Evolutionary conservation across 306 rosid species (phyloP).

Genomic region (Sophora flavescens): DNA sequence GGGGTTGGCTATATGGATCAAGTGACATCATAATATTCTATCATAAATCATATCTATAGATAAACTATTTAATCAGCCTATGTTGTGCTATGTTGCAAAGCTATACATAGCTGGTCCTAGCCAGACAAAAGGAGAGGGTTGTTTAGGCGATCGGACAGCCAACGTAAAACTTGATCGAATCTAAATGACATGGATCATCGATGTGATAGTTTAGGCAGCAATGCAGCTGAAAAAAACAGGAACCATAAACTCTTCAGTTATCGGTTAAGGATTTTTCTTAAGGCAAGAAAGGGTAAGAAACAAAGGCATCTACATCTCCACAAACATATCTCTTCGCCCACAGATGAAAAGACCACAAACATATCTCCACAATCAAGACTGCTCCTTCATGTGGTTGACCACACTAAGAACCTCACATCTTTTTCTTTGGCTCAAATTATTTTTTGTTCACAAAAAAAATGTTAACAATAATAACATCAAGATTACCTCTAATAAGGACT

Average conservation of each 20-base stretch:
- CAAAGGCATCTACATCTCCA: neutral
- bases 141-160: too few relatives aligned
- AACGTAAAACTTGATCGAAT: too few relatives aligned
- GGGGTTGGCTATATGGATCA: too few relatives aligned
- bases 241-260: neutral
- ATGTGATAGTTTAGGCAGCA: neutral
- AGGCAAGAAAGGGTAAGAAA: neutral
- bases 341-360: neutral
- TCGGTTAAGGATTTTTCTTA: neutral
- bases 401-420: neutral
- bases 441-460: neutral
- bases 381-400: neutral
- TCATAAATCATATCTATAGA: too few relatives aligned
- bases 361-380: too few relatives aligned
- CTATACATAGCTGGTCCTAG: too few relatives aligned
- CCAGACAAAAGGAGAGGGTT: too few relatives aligned
- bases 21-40: too few relatives aligned
- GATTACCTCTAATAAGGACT: conserved; percentile 70
- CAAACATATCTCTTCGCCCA: neutral
- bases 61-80: too few relatives aligned
- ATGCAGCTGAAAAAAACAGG: neutral
- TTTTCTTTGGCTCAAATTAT: neutral
- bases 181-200: too few relatives aligned
- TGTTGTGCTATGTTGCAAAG: too few relatives aligned
- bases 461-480: conserved; percentile 20